A percentile compares a stretch with the other conserved stretches of the same genome.
Evolutionary conservation across 192 early-diverging fungal genomes (phyloP).

Genomic region (Umbelopsis vinacea): DNA sequence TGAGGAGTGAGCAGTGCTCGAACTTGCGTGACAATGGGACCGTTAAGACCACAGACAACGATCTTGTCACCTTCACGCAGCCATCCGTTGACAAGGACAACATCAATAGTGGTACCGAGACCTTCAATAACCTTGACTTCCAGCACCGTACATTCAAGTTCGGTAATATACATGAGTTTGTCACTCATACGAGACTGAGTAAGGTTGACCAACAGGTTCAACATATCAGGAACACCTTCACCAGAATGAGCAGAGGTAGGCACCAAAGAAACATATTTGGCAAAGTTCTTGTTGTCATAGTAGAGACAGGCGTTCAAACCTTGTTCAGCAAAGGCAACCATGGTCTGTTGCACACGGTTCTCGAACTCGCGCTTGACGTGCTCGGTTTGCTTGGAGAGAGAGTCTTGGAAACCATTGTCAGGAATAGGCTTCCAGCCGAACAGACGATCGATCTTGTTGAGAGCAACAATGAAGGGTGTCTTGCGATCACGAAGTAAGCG

Average conservation of each 20-base stretch:
- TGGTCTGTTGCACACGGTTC: slow-evolving; percentile 74
- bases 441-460: slow-evolving; percentile 99
- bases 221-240: slow-evolving; percentile 98
- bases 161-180: slow-evolving; percentile 93
- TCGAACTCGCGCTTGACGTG: slow-evolving; percentile 86
- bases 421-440: slow-evolving; percentile 90
- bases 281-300: slow-evolving; percentile 95
- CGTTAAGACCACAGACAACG: slow-evolving; percentile 92
- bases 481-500: slow-evolving; percentile 89
- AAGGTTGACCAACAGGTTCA: slow-evolving; percentile 87
- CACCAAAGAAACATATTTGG: slow-evolving; percentile 93
- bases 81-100: slow-evolving; percentile 93
- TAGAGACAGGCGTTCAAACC: slow-evolving; percentile 92
- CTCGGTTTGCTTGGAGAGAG: slow-evolving; percentile 74
- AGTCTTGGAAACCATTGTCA: slow-evolving; percentile 80
- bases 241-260: slow-evolving; percentile 98
- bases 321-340: slow-evolving; percentile 93
- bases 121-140: slow-evolving; percentile 99
- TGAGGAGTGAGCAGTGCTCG: slow-evolving; percentile 98
- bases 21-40: slow-evolving; percentile 91
- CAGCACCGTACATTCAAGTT: slow-evolving; percentile 96
- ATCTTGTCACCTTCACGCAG: slow-evolving; percentile 96
- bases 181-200: slow-evolving; percentile 96
- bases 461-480: slow-evolving; percentile 97
- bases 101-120: slow-evolving; percentile 97